Base-by-base conservation (phyloP, 768 basidiomycete genomes). In the Fibroporia radiculosa region DNA sequence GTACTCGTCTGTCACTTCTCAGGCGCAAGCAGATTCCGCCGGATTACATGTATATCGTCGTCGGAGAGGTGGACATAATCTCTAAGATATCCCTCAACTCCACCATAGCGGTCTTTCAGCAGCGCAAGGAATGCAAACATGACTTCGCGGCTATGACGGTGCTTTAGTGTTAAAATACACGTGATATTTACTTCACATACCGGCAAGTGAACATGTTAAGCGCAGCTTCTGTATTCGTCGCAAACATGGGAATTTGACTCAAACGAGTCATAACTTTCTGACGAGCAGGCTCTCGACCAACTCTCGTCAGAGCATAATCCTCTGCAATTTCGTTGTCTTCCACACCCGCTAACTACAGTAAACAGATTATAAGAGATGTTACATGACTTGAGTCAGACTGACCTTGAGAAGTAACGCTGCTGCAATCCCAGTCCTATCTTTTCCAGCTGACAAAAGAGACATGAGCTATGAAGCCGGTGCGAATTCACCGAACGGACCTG, bases 151-250 rank as follows among this genome's bases (percentile, higher is more conserved):
- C 88, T 88, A 49, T 40, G 18, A 12, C 11, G 28, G 2, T 7
- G 13, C 10, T 18, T 40, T 3, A 11, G 31, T 7, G 11, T n/a
- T 23, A 16, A 14, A 40, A 16, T 25, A 40, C 6, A 19, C 41
- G 16, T 28, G 27, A 39, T 27, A 16, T 29, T 14, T 32, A 14
- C 20, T 35, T 11, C 20, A 18, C 19, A 42, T 57, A 84, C 86
- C 82, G 74, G 53, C 84, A 88, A 3, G 81, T 77, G 42, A 90
- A 77, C 84, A 89, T 85, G 49, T 85, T 88, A n/a, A 86, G 66
- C 1, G 84, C 84, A 19, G 84, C 84, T 44, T 84, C 76, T 32
- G 72, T 77, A 52, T 87, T 82, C 5, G 78, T 71, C 1, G 82
- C 80, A 51, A 89, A 89, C 11, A 84, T 48, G 0, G 87, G 84